A percentile compares a stretch with the other conserved stretches of the same genome.
Conservation (phyloP, 768 basidiomycete species). For the Lanmaoa pseudosensibilis region DNA sequence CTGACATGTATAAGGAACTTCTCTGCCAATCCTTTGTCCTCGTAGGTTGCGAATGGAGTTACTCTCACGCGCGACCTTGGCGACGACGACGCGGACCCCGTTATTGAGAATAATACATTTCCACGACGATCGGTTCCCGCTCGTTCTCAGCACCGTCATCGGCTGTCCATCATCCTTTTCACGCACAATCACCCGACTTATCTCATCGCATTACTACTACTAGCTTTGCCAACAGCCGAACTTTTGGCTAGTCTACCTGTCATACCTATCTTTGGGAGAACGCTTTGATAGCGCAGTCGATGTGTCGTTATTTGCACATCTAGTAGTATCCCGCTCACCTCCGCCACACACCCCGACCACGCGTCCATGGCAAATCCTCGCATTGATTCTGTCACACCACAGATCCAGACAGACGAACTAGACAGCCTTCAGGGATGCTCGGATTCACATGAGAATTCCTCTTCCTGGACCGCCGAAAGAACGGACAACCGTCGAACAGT, state of each 20-base stretch:
- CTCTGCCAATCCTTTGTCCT: background rate
- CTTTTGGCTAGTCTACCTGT: background rate
- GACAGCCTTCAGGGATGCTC: background rate
- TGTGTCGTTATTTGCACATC: background rate
- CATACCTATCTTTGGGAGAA: background rate
- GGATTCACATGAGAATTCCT: background rate
- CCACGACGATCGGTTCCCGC: slow-evolving; percentile 20
- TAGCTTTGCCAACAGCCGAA: background rate
- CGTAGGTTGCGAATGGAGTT: too few species aligned
- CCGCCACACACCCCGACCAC: background rate
- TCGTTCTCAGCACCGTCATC: background rate
- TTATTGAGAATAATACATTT: slow-evolving; percentile 8
- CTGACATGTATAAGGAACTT: background rate
- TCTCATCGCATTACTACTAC: too few species aligned
- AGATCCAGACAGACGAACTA: background rate
- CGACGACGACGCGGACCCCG: slow-evolving; percentile 7
- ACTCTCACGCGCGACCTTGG: slow-evolving; percentile 16
- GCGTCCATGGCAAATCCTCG: background rate
- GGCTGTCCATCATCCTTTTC: background rate
- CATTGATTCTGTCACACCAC: background rate
- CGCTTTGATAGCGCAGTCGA: background rate
- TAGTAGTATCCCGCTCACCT: background rate
- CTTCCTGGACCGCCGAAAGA: too few species aligned
- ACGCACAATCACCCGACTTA: background rate
- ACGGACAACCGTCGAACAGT: too few species aligned